Base-by-base conservation (phyloP, 1,284 basidiomycete species). In the Apiotrichum montevideense region DNA sequence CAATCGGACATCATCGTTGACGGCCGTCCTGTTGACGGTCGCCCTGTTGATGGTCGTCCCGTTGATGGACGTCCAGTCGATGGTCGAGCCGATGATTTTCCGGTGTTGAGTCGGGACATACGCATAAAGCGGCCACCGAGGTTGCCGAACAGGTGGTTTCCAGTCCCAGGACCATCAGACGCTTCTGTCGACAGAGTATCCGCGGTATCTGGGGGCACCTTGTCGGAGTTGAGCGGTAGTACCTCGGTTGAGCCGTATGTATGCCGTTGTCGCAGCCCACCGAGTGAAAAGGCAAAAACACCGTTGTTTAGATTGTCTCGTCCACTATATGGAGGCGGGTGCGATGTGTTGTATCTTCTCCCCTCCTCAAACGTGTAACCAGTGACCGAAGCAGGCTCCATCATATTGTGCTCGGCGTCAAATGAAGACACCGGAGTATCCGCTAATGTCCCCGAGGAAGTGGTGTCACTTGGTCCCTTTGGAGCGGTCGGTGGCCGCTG, bases 221-320 rank as follows among this genome's bases (percentile, higher is more conserved):
- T 11, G 7, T 32, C 39, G 48, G 33, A 42, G 41, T 14, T 32
- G 29, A 7, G 21, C 21, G 21, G 21, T 21, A 21, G 21, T 21
- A 21, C 21, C 21, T 21, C 21, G 21, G 21, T 21, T 21, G 21
- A 21, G 21, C 21, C 21, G 21, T 21, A 21, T 21, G 21, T 21
- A 21, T 21, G 21, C 21, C 21, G 21, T 21, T 21, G 21, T 21
- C 21, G 21, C 21, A 21, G 21, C 21, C 21, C 21, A 21, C 21
- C 21, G 21, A 21, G 21, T 21, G 21, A 29, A 8, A 49, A 50
- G 11, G 51, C 51, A 33, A 72, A 73, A 2, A 65, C 58, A 0
- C 63, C 63, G 48, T 72, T 74, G 64, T 74, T 74, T 14, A 63
- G 62, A 48, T 74, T 74, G 46, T 66, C 53, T 3, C 63, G 53